Evolutionary conservation across 306 rosid genomes (phyloP), one percentile per base, ranked within the genome.

Genomic region (Cicer bijugum): DNA sequence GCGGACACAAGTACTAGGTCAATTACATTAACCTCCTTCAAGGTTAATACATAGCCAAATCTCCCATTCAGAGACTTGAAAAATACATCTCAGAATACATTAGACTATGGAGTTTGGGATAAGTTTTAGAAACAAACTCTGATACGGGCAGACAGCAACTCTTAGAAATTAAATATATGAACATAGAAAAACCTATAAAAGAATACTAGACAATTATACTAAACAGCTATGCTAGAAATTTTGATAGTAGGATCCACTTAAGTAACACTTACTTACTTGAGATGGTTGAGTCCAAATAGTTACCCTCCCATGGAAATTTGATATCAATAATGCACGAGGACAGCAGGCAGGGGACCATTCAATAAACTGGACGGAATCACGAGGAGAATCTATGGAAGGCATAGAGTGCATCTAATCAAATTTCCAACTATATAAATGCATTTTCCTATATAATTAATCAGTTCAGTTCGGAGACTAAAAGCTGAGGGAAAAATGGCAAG

Each of bases 231-330:
- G 12, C 58, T 6, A 67, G 61, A 75, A 45, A 40, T 52, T 65
- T 69, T 12, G 28, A 65, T 7, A 28, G 72, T 15, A 73, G 46
- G 35, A 78, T 78, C 71, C 33, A 40, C 57, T 23, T 33, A 76
- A 71, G 60, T 74, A 66, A 50, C 60, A 45, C 56, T 65, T 61
- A 83, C 89, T 86, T 87, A 94, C 97, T 75, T 89, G 97, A 83
- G 96, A 86, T 67, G 96, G 90, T 71, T 94, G 98, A 81, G 95
- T 94, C 98, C 98, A 89, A 75, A 94, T 87, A 9, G 98, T 94
- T 70, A 89, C 81, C 86, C 98, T 91, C 87, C 98, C 98, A 48
- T 89, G 98, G 82, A 91, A 94, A 86, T 94, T 94, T 17, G 98
- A 90, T 35, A 94, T 89, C 59, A 94, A 81, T 76, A 94, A 81